Base-by-base conservation (phyloP, 306 rosid species). In the Rubus idaeus region DNA sequence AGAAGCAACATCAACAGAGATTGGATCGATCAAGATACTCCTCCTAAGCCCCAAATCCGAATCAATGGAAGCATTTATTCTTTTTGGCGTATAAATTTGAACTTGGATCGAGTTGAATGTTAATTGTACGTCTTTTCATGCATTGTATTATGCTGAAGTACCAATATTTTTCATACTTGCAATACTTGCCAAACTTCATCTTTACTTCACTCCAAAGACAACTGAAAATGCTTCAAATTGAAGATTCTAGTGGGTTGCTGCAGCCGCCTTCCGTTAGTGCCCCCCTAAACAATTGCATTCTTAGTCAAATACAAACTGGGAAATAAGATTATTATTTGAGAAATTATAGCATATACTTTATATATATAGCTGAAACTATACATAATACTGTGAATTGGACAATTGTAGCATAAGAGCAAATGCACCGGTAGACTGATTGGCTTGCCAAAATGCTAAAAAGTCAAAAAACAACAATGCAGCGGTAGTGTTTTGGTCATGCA, bases 111-210 rank as follows among this genome's bases (percentile, higher is more conserved):
- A 46, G 12, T 50, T n/a, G 65, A 56, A 30, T 71, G 75, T 51
- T 30, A 30, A 30, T 30, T 65, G 61, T 77, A 78, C 82, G 80
- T 75, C 74, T 82, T 78, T 82, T 69, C 73, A 82, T 82, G 70
- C 82, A 74, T 68, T 78, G 80, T 57, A 51, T 68, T 20, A 56
- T 44, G 69, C 37, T 62, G 35, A 30, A 30, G 35, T 30, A 1
- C 1, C 35, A 1, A 30, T 64, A 20, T 50, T 71, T 20, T 76
- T 49, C 45, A 30, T 18, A 52, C 44, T 81, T 30, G 42, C 52
- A 75, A 62, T 17, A 39, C 20, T 55, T 68, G 39, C 3, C 7
- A 70, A 70, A 47, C 74, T 81, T 81, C 42, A 72, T 35, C 12
- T 63, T 30, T 45, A 20, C 71, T 47, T 60, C 56, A 41, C 37